Percentiles rank a stretch among this genome's conserved stretches.
phyloP scores from a whole-genome alignment of 176 grass and related monocot species.

The Dactylis glomerata region DNA sequence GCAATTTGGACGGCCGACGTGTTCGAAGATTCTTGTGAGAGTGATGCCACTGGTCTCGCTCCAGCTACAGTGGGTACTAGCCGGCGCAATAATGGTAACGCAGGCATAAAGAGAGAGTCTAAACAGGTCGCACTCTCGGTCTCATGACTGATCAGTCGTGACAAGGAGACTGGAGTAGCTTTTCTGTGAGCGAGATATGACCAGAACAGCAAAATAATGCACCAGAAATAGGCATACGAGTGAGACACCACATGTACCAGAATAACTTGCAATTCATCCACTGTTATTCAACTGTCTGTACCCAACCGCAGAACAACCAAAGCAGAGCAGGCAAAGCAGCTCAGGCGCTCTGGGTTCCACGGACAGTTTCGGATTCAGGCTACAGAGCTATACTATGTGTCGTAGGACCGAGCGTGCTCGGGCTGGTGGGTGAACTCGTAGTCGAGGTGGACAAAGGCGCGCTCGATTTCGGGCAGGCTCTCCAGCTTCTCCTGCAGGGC shows the following conservation, averaged over 20 bases:
- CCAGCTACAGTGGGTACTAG: neutral
- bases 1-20: neutral
- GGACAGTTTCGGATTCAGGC: neutral
- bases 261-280: neutral
- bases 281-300: neutral
- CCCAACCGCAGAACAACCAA: neutral
- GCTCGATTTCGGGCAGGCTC: constrained; percentile 77
- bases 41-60: constrained; percentile 21
- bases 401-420: constrained; percentile 64
- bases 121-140: neutral
- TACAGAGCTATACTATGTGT: constrained; percentile 28
- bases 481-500: constrained; percentile 98
- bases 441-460: constrained; percentile 96
- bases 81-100: neutral
- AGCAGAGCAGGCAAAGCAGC: neutral
- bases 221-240: neutral
- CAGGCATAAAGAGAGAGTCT: neutral
- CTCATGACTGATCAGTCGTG: neutral
- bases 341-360: neutral
- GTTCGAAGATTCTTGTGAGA: neutral
- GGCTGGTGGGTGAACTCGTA: constrained; percentile 96
- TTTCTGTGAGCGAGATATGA: neutral
- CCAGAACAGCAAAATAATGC: neutral
- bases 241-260: neutral
- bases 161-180: neutral